phyloP scores from a whole-genome alignment of 2,329 filamentous ascomycete species.

The Fusarium mangiferae region DNA sequence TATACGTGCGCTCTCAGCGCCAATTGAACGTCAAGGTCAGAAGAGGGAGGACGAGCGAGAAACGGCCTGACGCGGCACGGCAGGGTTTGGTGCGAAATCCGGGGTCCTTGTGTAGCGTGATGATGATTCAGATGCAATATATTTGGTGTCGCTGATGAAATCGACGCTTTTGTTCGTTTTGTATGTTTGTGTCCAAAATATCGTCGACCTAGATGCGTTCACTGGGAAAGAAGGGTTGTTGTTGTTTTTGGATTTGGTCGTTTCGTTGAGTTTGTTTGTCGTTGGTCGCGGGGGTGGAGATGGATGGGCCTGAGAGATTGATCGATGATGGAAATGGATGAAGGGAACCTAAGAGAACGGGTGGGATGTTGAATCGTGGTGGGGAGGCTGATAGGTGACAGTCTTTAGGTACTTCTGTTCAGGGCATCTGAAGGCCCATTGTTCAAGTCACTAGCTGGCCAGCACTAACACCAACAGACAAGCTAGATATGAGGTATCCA shows the following conservation, averaged over 20 bases:
- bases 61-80: constrained; percentile 32
- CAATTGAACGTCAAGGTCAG: constrained; percentile 22
- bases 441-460: background rate
- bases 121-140: constrained; percentile 12
- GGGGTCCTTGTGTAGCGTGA: constrained; percentile 32
- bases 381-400: constrained; percentile 18
- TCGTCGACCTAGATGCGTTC: background rate
- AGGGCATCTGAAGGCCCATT: rapidly evolving
- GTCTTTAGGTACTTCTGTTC: background rate
- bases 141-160: background rate
- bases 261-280: constrained; percentile 15
- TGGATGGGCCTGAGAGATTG: constrained; percentile 10
- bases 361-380: constrained; percentile 20
- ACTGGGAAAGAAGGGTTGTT: background rate
- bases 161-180: background rate
- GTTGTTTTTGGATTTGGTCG: background rate
- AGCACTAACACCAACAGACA: constrained; percentile 2
- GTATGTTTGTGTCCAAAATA: background rate
- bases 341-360: constrained; percentile 25
- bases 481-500: constrained; percentile 26
- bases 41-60: constrained; percentile 11
- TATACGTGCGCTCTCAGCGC: constrained; percentile 29
- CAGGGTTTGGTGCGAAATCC: constrained; percentile 27
- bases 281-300: constrained; percentile 35
- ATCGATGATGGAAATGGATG: constrained; percentile 26